Conservation (phyloP, 2,329 filamentous ascomycete species). For the Aspergillus sclerotialis region DNA sequence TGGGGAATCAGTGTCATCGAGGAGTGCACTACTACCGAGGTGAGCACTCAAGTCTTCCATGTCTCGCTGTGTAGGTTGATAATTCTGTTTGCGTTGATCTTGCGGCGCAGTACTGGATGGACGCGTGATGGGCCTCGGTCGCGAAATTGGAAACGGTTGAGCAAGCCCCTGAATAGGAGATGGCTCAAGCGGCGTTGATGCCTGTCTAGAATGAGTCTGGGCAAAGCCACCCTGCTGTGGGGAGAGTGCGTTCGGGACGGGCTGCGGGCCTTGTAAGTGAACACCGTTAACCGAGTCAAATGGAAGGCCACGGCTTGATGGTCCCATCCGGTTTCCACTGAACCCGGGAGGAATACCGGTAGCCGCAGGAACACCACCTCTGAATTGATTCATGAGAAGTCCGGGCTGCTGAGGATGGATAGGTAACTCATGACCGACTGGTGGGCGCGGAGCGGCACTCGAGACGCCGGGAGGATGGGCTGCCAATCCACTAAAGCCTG, state of each 20-base stretch:
- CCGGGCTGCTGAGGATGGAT: slow-evolving; percentile 48
- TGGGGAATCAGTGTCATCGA: slow-evolving; percentile 68
- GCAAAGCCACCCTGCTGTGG: slow-evolving; percentile 34
- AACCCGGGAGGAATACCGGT: slow-evolving; percentile 54
- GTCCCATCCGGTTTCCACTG: slow-evolving; percentile 54
- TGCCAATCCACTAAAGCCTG: slow-evolving; percentile 46
- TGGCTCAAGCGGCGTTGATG: slow-evolving; percentile 57
- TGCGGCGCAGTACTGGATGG: slow-evolving; percentile 64
- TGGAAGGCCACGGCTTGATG: slow-evolving; percentile 49
- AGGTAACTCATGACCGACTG: slow-evolving; percentile 46
- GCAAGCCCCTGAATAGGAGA: slow-evolving; percentile 53
- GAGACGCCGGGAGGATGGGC: slow-evolving; percentile 50
- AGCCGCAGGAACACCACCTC: slow-evolving; percentile 45
- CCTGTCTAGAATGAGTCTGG: slow-evolving; percentile 65
- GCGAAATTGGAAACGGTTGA: slow-evolving; percentile 65
- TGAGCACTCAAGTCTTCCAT: slow-evolving; percentile 70
- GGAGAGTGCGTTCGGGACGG: slow-evolving; percentile 31
- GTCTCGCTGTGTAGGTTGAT: slow-evolving; percentile 44
- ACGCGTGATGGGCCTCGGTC: slow-evolving; percentile 80
- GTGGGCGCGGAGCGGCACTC: slow-evolving; percentile 45
- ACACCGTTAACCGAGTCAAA: slow-evolving; percentile 41
- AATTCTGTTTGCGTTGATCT: slow-evolving; percentile 37
- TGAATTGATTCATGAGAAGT: slow-evolving; percentile 48
- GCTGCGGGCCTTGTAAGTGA: slow-evolving; percentile 35
- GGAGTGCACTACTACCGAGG: slow-evolving; percentile 80